These are phyloP conservation scores for Leucogyrophana mollusca DNA, from an alignment of 768 basidiomycete genomes.

Conservation along the genomic window DNA sequence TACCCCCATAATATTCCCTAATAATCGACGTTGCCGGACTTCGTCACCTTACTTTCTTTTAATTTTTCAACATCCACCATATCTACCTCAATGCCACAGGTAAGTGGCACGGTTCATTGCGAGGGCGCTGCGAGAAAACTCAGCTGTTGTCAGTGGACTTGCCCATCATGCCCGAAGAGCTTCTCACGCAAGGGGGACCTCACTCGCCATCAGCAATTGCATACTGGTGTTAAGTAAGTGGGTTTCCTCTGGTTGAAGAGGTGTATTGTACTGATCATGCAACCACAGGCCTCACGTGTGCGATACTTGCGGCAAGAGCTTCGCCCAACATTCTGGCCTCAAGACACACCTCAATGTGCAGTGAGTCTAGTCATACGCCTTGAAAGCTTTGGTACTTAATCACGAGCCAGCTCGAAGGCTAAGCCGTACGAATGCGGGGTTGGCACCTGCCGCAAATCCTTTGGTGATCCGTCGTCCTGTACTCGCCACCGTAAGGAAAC, in stretches of 20 bases:
- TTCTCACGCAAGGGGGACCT: slow-evolving; percentile 63
- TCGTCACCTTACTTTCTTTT: slow-evolving; percentile 34
- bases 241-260: slow-evolving; percentile 5
- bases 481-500: slow-evolving; percentile 63
- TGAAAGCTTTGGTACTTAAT: neutral
- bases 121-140: too few species aligned
- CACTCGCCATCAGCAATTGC: slow-evolving; percentile 51
- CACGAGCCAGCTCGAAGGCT: slow-evolving; percentile 39
- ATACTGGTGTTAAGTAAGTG: slow-evolving; percentile 51
- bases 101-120: neutral
- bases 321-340: slow-evolving; percentile 59
- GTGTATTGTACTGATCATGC: neutral
- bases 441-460: slow-evolving; percentile 44
- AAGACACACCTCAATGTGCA: slow-evolving; percentile 66
- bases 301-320: slow-evolving; percentile 48
- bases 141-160: slow-evolving; percentile 31
- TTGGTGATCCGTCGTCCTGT: slow-evolving; percentile 71
- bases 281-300: slow-evolving; percentile 51
- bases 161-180: slow-evolving; percentile 43
- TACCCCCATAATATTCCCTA: slow-evolving; percentile 12
- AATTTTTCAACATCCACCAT: neutral
- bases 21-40: slow-evolving; percentile 44
- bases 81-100: neutral
- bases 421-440: slow-evolving; percentile 55
- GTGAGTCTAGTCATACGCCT: slow-evolving; percentile 38